A percentile compares a stretch with the other conserved stretches of the same genome.
phyloP scores from a whole-genome alignment of 2,329 filamentous ascomycete species.

The Xylariaceae sp. region DNA sequence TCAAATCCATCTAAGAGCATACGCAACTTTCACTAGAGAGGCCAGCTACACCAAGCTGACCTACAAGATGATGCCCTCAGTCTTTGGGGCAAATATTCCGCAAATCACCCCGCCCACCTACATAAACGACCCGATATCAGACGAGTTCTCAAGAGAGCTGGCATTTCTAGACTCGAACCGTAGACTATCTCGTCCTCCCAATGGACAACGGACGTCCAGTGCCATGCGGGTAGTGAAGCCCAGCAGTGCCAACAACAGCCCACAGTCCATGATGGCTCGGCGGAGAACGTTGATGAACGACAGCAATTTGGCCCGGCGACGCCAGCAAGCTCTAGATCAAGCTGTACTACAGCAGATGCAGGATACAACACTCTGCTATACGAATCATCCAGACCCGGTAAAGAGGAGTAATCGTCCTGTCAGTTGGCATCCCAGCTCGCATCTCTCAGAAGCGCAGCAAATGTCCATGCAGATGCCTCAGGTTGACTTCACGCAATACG shows the following conservation, averaged over 20 bases:
- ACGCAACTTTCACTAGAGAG: conserved; percentile 9
- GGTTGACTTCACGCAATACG: conserved; percentile 45
- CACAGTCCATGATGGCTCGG: conserved; percentile 58
- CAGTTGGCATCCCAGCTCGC: conserved; percentile 76
- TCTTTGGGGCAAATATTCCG: conserved; percentile 42
- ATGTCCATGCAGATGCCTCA: conserved; percentile 46
- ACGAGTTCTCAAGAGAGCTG: conserved; percentile 60
- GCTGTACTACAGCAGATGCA: conserved; percentile 48
- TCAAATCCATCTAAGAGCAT: background rate
- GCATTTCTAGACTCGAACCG: conserved; percentile 53
- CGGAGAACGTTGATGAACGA: conserved; percentile 65
- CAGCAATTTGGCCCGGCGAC: conserved; percentile 51
- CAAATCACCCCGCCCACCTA: conserved; percentile 43
- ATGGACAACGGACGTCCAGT: conserved; percentile 54
- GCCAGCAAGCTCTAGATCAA: conserved; percentile 55
- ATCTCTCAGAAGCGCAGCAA: conserved; percentile 47
- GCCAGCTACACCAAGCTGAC: background rate
- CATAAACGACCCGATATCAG: conserved; percentile 51
- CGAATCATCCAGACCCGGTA: conserved; percentile 40
- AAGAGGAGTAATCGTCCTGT: conserved; percentile 62
- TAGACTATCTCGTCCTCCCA: conserved; percentile 56
- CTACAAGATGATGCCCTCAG: conserved; percentile 44
- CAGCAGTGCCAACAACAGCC: conserved; percentile 72
- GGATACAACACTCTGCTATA: conserved; percentile 33
- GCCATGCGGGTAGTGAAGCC: conserved; percentile 69